Conservation (phyloP, 768 basidiomycete species). For the Clitopilus hobsonii region DNA sequence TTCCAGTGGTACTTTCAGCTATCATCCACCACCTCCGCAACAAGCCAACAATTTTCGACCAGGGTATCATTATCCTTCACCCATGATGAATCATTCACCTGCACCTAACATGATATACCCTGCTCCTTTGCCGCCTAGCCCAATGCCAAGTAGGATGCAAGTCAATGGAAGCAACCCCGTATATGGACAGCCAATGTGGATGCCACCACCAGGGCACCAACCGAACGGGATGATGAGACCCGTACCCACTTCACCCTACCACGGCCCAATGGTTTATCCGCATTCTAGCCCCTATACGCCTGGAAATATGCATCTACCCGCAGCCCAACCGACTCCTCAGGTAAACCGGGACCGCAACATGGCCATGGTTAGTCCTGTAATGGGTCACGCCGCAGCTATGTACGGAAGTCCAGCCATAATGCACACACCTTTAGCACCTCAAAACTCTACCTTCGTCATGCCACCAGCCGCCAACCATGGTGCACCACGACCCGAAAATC, state of each 20-base stretch:
- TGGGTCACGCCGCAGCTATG: slow-evolving; percentile 57
- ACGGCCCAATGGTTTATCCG: slow-evolving; percentile 51
- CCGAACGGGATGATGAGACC: slow-evolving; percentile 52
- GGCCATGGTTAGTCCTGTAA: slow-evolving; percentile 69
- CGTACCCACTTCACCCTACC: slow-evolving; percentile 59
- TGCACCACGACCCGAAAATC: slow-evolving; percentile 36
- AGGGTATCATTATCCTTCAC: slow-evolving; percentile 64
- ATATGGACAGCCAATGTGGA: slow-evolving; percentile 65
- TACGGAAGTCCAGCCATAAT: slow-evolving; percentile 72
- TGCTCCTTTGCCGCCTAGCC: slow-evolving; percentile 53
- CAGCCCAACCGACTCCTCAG: slow-evolving; percentile 32
- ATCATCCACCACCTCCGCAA: background rate
- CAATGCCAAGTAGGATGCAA: slow-evolving; percentile 56
- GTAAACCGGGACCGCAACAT: slow-evolving; percentile 46
- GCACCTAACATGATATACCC: slow-evolving; percentile 65
- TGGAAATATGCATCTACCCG: slow-evolving; percentile 37
- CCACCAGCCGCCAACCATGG: slow-evolving; percentile 44
- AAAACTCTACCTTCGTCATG: slow-evolving; percentile 44
- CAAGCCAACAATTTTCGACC: slow-evolving; percentile 37
- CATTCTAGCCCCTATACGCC: slow-evolving; percentile 58
- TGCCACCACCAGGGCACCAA: slow-evolving; percentile 44
- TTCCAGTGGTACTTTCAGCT: slow-evolving; percentile 16
- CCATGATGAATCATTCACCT: slow-evolving; percentile 71
- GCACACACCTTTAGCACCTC: slow-evolving; percentile 46
- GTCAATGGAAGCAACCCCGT: slow-evolving; percentile 58